Base-by-base conservation (phyloP, 306 rosid genomes). In the Rubus parviflorus region DNA sequence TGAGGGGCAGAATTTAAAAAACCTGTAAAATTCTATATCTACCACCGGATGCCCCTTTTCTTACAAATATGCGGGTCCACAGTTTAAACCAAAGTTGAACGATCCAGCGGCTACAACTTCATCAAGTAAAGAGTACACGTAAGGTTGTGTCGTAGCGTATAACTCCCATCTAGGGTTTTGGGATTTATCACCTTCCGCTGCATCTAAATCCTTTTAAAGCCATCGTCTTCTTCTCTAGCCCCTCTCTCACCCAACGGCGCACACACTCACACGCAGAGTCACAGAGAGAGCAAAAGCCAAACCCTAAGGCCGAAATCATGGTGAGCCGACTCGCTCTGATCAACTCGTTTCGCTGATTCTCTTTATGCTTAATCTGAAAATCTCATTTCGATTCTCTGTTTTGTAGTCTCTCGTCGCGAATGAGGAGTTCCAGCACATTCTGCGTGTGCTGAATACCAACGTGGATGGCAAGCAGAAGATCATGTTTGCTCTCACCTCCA, bases 391-490 rank as follows among this genome's bases (percentile, higher is more conserved):
- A 19, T 6, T 53, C 51, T 70, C 9, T 30, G 57, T 60, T 52
- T 69, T 75, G 83, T 73, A 88, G 92, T 84, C 92, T 78, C 83
- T 88, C 54, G 90, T 88, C 12, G 88, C 92, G 37, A 86, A 88
- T 73, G 92, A 88, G 74, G 92, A 88, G 8, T 88, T 88, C 57
- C 92, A 88, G 81, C 92, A 86, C 86, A 88, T 88, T 82, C 83
- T 88, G 71, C 92, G 92, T 88, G 90, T 88, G 74, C 82, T 82
- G 73, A 88, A 88, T 74, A 88, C 92, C 46, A 88, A 88, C 81
- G 92, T 88, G 4, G 92, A 88, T 77, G 92, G 92, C 5, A 86
- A 88, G 84, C 88, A 86, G 80, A 88, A 80, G 79, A 88, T 88
- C 76, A 86, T 88, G 92, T 88, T 88, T 47, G 90, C 92, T 11